Evolutionary conservation across 257 asterid genomes (phyloP), one percentile per base, ranked within the genome.

Genomic region (Jasminum sambac): DNA sequence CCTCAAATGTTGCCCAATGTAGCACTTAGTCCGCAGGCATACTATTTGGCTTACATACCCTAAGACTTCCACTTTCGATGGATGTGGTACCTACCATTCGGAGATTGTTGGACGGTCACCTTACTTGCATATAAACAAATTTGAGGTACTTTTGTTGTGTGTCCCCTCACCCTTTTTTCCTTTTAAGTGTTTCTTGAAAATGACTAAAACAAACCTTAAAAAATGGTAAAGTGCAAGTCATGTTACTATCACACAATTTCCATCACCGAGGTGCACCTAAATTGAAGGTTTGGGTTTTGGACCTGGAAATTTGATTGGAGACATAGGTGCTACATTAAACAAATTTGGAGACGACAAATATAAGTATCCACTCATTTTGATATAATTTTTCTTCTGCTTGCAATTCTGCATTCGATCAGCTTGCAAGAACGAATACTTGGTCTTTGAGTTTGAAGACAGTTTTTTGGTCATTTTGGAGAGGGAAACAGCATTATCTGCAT

Each of bases 401-500:
- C 41, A 16, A 26, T 50, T 66, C 26, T 55, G 67, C 60, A n/a
- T 36, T 66, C 39, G 37, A 64, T 62, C 88, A 84, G 90, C 85
- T 48, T 85, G 96, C 89, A 84, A 83, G 82, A 93, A 90, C 71
- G 89, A 82, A 69, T 91, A 85, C 78, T 82, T 94, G 72, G 71
- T 85, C 62, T 91, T 89, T 42, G 98, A 94, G 76, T 94, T 91
- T 69, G 96, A 89, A 74, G 98, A 89, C 86, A 86, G 88, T 77
- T 80, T 81, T 70, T 77, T 91, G 80, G 91, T 85, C 0, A 97
- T 89, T 72, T 72, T 94, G 87, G 92, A 89, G 79, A 91, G 90
- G 76, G 93, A 88, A 79, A 78, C 86, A 13, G 89, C 95, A 58
- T 50, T 81, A 58, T 79, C 89, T 64, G 87, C 96, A 69, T 89